phyloP scores from a whole-genome alignment of 2,329 filamentous ascomycete genomes.

The Fusarium kyushuense region DNA sequence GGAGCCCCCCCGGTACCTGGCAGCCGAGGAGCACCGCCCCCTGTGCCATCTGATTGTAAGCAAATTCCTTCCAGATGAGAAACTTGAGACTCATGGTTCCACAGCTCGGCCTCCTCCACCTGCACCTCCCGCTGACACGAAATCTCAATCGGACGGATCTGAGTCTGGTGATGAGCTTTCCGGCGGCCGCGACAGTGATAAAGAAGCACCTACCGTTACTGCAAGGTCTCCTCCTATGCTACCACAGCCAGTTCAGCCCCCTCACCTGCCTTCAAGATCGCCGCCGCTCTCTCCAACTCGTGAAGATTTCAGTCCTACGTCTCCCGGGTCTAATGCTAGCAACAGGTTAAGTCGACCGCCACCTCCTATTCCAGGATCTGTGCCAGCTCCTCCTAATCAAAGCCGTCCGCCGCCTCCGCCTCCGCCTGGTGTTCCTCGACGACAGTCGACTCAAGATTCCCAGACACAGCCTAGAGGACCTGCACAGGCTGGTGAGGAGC shows the following conservation, averaged over 20 bases:
- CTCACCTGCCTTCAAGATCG: slow-evolving; percentile 48
- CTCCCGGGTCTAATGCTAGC: slow-evolving; percentile 58
- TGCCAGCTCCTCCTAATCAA: slow-evolving; percentile 63
- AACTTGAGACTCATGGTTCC: slow-evolving; percentile 45
- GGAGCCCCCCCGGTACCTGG: slow-evolving; percentile 61
- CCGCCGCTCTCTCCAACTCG: slow-evolving; percentile 50
- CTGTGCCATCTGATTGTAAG: slow-evolving; percentile 72
- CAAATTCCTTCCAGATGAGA: slow-evolving; percentile 40
- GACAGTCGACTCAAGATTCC: slow-evolving; percentile 70
- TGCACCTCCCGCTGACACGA: slow-evolving; percentile 63
- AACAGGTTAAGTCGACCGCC: slow-evolving; percentile 69
- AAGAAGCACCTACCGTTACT: slow-evolving; percentile 46
- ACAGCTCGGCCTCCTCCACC: slow-evolving; percentile 71
- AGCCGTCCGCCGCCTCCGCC: slow-evolving; percentile 75
- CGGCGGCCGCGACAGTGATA: slow-evolving; percentile 58
- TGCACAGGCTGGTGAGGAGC: slow-evolving; percentile 67
- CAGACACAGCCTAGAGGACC: slow-evolving; percentile 57
- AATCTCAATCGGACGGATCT: slow-evolving; percentile 80
- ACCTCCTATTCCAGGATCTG: slow-evolving; percentile 70
- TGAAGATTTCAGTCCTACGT: slow-evolving; percentile 57
- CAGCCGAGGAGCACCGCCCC: slow-evolving; percentile 67
- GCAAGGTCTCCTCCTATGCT: slow-evolving; percentile 58
- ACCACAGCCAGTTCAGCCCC: slow-evolving; percentile 52
- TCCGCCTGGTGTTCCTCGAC: slow-evolving; percentile 67
- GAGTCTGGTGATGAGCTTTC: slow-evolving; percentile 91